These are phyloP conservation scores for Rutidosis leptorrhynchoides DNA, from an alignment of 129 eudicot genomes.

Conservation along the genomic window DNA sequence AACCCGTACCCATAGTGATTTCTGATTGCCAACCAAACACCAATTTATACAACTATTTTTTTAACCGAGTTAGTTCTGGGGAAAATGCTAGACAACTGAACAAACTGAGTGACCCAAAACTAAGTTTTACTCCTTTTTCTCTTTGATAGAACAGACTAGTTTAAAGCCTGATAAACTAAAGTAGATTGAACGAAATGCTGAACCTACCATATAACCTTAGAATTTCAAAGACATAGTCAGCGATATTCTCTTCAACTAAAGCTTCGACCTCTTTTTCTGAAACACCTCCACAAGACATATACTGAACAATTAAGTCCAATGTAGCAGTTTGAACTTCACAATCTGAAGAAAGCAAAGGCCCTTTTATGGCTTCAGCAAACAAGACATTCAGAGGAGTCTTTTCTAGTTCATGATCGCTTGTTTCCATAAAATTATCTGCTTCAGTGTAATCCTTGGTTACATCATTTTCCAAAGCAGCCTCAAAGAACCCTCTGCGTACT, in stretches of 20 bases:
- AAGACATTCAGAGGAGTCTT: constrained; percentile 55
- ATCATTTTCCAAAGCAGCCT: constrained; percentile 48
- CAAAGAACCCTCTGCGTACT: constrained; percentile 73
- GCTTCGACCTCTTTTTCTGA: constrained; percentile 56
- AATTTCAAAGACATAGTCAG: constrained; percentile 88
- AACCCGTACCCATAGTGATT: background rate
- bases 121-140: constrained; percentile 15
- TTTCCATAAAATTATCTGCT: constrained; percentile 68
- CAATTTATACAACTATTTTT: background rate
- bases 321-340: constrained; percentile 74
- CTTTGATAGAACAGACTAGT: background rate
- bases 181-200: constrained; percentile 20
- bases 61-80: background rate
- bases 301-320: constrained; percentile 51
- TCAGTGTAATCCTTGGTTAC: constrained; percentile 36
- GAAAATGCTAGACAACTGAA: background rate
- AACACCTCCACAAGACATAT: constrained; percentile 58
- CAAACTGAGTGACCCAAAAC: constrained; percentile 12
- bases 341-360: constrained; percentile 86
- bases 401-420: constrained; percentile 41
- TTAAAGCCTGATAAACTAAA: constrained; percentile 5
- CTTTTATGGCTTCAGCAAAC: constrained; percentile 97
- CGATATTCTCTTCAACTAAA: constrained; percentile 84
- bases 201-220: constrained; percentile 77
- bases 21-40: constrained; percentile 2